These are phyloP conservation scores for Xylaria sp. DNA, from an alignment of 2,329 filamentous ascomycete genomes.

Conservation along the genomic window DNA sequence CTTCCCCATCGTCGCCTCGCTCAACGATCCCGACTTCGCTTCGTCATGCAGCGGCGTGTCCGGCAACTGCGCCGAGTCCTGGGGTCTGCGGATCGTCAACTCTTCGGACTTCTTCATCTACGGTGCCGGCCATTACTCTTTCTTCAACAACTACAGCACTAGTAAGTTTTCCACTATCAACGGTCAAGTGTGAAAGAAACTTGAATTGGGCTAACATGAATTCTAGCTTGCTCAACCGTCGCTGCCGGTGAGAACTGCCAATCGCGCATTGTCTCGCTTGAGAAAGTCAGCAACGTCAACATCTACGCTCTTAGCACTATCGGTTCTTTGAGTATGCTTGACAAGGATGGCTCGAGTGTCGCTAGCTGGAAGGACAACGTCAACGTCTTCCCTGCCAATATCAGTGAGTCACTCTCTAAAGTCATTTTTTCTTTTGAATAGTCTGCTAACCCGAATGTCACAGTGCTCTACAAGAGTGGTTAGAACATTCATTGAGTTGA, in stretches of 20 bases:
- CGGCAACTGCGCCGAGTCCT: constrained; percentile 43
- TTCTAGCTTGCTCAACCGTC: constrained; percentile 33
- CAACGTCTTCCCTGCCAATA: constrained; percentile 31
- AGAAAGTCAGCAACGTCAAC: constrained; percentile 34
- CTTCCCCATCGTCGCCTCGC: constrained; percentile 39
- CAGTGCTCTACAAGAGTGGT: constrained; percentile 27
- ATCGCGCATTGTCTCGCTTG: constrained; percentile 36
- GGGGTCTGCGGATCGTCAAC: constrained; percentile 56
- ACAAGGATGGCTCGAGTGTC: constrained; percentile 29
- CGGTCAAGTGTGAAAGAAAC: not conserved
- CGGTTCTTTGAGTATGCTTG: constrained; percentile 38
- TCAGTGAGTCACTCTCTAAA: constrained; percentile 12
- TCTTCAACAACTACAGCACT: constrained; percentile 55
- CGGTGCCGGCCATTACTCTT: constrained; percentile 56
- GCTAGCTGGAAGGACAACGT: constrained; percentile 31
- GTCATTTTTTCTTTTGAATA: no score
- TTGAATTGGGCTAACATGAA: constrained; percentile 6
- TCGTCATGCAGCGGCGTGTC: constrained; percentile 35
- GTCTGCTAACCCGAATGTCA: not conserved
- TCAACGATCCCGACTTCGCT: constrained; percentile 46
- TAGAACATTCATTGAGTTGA: constrained; percentile 12
- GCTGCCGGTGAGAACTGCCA: constrained; percentile 37
- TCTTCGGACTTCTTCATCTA: constrained; percentile 48
- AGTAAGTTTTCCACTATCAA: constrained; percentile 20
- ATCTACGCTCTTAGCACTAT: constrained; percentile 46